A percentile compares a stretch with the other conserved stretches of the same genome.
Conservation (phyloP, 1,139 yeast species). For the Blastobotrys aristatus region DNA sequence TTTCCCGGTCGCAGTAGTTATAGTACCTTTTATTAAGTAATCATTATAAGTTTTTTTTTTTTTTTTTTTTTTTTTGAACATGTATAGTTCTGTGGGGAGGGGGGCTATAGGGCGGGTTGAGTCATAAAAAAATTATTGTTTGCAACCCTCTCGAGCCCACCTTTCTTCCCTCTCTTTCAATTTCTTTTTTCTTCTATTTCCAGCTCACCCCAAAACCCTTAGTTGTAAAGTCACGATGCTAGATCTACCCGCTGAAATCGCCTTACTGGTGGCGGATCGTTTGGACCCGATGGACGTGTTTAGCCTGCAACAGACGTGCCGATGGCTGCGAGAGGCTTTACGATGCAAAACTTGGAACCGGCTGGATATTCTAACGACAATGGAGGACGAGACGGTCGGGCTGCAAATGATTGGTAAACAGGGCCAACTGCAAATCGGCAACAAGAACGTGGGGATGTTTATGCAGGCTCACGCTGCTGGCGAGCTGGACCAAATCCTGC, state of each 20-base stretch:
- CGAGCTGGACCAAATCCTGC: slow-evolving; percentile 5
- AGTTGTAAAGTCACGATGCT: background rate
- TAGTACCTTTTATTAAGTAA: slow-evolving; percentile 1
- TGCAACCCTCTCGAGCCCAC: background rate
- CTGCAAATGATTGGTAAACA: slow-evolving; percentile 4
- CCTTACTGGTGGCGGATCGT: slow-evolving; percentile 6
- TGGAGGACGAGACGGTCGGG: slow-evolving; percentile 12
- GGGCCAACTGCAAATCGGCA: slow-evolving; percentile 11
- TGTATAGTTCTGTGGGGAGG: background rate
- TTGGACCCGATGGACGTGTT: slow-evolving; percentile 5
- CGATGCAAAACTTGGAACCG: slow-evolving; percentile 2
- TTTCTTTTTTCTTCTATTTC: background rate
- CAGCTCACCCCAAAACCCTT: background rate
- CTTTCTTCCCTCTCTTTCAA: background rate
- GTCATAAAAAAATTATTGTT: background rate
- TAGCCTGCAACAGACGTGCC: slow-evolving; percentile 9
- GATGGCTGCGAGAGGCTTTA: background rate
- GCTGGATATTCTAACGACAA: slow-evolving; percentile 9
- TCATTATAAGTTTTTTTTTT: too few relatives aligned
- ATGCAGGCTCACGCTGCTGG: background rate
- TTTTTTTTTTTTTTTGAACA: too few relatives aligned
- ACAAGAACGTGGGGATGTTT: slow-evolving; percentile 6
- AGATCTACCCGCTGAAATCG: slow-evolving; percentile 7
- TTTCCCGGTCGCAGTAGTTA: background rate
- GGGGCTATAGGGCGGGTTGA: background rate